Base-by-base conservation (phyloP, 129 eudicot genomes). In the Flaveria ramosissima region DNA sequence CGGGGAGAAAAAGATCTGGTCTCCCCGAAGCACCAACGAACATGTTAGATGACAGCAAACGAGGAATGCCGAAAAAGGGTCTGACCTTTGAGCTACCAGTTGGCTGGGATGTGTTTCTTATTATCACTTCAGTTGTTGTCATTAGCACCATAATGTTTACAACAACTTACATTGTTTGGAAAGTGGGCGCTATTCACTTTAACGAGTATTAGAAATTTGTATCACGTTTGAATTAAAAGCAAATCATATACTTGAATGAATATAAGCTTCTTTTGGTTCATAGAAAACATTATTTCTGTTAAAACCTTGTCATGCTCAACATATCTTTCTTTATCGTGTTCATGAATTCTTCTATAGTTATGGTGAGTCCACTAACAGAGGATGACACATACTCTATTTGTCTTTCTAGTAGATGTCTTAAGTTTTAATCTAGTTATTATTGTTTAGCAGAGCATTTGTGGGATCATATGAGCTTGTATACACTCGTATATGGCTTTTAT, bases 11-110 rank as follows among this genome's bases (percentile, higher is more conserved):
- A 61, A 88, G 92, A 71, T 79, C 90, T 4, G 89, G 98, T 21
- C 98, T 94, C 65, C 98, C 98, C 0, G 93, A 91, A 82, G 98
- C 98, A 4, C 98, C 98, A 2, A 77, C 90, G 16, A 87, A 94
- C 82, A 7, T 94, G 76, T 75, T 94, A 4, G 98, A 94, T 76
- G 98, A 94, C 84, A 85, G 93, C 83, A 94, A 94, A 81, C 77
- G 97, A 12, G 98, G 98, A 64, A 75, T 94, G 87, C 96, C 98
- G 9, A 86, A 87, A 82, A 79, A 81, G 41, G 98, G 96, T 3
- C 81, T 87, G 83, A 91, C 96, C 2, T 89, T 87, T 43, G 89
- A 86, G 59, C 77, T 94, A 13, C 97, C 98, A 0, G 97, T 86
- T 42, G 98, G 98, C 15, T 73, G 81, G 60, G 98, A 91, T 78